Base-by-base conservation (phyloP, 495 filamentous ascomycete species). In the Cercophora samala region DNA sequence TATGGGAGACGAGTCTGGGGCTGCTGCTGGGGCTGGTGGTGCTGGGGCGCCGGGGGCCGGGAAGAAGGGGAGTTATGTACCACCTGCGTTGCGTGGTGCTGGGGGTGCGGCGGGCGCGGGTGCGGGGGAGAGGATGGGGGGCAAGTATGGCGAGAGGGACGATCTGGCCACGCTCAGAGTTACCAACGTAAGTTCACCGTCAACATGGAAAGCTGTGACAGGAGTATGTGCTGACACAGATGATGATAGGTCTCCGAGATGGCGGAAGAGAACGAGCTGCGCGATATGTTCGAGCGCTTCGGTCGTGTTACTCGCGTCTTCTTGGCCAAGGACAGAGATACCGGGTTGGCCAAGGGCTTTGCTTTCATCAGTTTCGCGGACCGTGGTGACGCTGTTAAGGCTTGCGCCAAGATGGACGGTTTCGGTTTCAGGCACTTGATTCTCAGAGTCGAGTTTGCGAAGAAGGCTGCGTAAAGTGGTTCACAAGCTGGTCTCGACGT, bases 351-450 rank as follows among this genome's bases (percentile, higher is more conserved):
- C 63, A 99, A 99, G 86, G 95, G 95, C 56, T 99, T 98, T 74
- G 95, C 95, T 19, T 99, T 99, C 77, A 96, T 99, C 81, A 96
- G 91, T 77, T 99, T 93, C 78, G 88, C 88, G 60, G 95, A 98
- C 69, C 86, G 94, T 70, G 78, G 81, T 66, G 96, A 99, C 80
- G 95, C 95, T 64, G 88, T 90, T 65, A 90, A 88, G 79, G 95
- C 95, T 8, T 97, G 93, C 80, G 89, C 91, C 81, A 98, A 97
- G 84, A 91, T 99, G 90, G 95, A 99, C 81, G 96, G 96, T 70
- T 97, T 91, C 79, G 92, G 92, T 75, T 96, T 93, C 81, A 89
- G 90, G 76, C 92, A 96, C 80, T 82, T 96, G 70, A 96, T 96
- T 76, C 79, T 96, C 68, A 89, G 90, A 74, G 92, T 96, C 68